A percentile compares a stretch with the other conserved stretches of the same genome.
phyloP scores from a whole-genome alignment of 306 rosid species.

The Corylus americana region DNA sequence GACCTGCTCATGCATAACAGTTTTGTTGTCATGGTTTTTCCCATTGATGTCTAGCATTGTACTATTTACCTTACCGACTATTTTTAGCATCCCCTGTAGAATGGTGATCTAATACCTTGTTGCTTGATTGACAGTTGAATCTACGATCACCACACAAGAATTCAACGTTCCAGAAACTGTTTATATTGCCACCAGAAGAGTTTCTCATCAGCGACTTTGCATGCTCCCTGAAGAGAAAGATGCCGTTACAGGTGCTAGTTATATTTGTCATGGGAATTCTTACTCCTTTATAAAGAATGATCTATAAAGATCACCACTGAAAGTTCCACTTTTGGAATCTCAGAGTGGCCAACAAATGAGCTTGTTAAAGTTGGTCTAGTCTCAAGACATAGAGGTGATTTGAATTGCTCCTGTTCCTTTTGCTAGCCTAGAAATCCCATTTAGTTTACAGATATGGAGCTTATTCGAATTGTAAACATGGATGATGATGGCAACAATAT shows the following conservation, averaged over 20 bases:
- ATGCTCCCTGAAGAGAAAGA: conserved; percentile 70
- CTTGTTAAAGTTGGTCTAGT: background rate
- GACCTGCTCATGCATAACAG: background rate
- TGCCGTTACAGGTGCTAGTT: conserved; percentile 70
- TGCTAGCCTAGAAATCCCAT: background rate
- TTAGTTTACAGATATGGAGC: background rate
- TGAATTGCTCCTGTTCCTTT: background rate
- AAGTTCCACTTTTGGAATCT: background rate
- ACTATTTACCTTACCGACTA: background rate
- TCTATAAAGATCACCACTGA: background rate
- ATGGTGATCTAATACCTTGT: conserved; percentile 23
- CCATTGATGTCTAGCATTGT: background rate
- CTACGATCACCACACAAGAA: conserved; percentile 80
- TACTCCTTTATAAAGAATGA: background rate
- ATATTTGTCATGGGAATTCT: conserved; percentile 14
- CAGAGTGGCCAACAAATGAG: background rate
- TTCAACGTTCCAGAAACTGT: conserved; percentile 85
- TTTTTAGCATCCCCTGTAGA: conserved; percentile 9
- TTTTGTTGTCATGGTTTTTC: background rate
- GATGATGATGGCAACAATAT: background rate
- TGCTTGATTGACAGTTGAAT: conserved; percentile 55
- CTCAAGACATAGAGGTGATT: background rate
- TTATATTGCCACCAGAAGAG: conserved; percentile 82
- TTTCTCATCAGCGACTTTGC: conserved; percentile 84
- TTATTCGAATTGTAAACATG: background rate